Base-by-base conservation (phyloP, 352 stramenopile genomes). In the Phytophthora citricola region DNA sequence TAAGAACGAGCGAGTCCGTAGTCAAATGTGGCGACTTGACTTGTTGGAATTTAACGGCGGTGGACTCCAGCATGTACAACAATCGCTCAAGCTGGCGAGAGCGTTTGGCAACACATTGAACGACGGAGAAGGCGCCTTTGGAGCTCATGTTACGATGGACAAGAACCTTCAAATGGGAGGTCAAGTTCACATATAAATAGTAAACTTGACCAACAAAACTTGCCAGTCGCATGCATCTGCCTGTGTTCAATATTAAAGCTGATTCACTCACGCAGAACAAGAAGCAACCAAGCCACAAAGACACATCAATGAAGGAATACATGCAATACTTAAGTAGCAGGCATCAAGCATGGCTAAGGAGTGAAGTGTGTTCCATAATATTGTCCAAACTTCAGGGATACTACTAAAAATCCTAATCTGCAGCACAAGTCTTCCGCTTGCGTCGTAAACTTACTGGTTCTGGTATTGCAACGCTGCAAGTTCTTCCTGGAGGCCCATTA, bases 401-500 rank as follows among this genome's bases (percentile, higher is more conserved):
- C 43, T 56, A 62, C 60, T 55, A 62, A 59, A 45, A 57, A 40
- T 58, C 49, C 51, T 68, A 66, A 55, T 65, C 17, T 45, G 54
- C 31, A 26, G 24, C 24, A 4, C 40, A 46, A 46, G 40, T 46
- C 15, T 27, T 29, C 49, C n/a, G 45, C 34, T 54, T 50, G 51
- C 36, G 31, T 56, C 45, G 29, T 64, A 54, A 57, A 39, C 41
- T 67, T 59, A 70, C 47, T 69, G 36, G 60, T 61, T 63, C 22
- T 79, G 69, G 44, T 66, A 60, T 61, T 83, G 75, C 52, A 87
- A 47, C 12, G 67, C 72, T 32, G 73, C 73, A 32, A 87, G 75
- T 51, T 87, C 78, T 50, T 87, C 78, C 58, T 87, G 75, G 17
- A 87, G 75, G 6, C 73, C 77, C 46, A 81, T 68, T 12, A 84